Evolutionary conservation across 2,329 filamentous ascomycete genomes (phyloP), one percentile per base, ranked within the genome.

Genomic region (Alternaria arborescens): DNA sequence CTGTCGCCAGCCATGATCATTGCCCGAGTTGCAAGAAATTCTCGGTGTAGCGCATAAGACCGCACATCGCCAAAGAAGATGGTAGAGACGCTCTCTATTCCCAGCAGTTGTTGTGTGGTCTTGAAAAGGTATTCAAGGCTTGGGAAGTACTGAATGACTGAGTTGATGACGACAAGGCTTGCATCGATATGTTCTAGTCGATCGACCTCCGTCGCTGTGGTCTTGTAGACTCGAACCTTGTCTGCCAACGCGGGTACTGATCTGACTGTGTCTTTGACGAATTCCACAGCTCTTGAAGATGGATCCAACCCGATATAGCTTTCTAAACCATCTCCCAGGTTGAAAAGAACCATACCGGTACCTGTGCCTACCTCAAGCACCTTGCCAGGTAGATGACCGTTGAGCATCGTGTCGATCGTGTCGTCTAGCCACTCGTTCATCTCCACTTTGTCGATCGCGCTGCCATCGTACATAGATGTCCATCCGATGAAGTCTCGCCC

Each of bases 311-410:
- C 60, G 3, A 52, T 28, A 24, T 65, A 63, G 12, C 26, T 50
- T 32, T 54, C 2, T 5, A 65, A 22, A 24, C 28, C 34, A 18
- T 47, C 34, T 7, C 36, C 18, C 1, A 65, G 46, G 20, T 65
- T 65, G 52, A 65, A 65, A 4, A 65, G 52, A 8, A 65, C 52
- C 60, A 65, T 65, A 7, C 62, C 61, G 3, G 58, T 44, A 16
- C 61, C 61, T 2, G 54, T 48, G 30, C 61, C 58, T 36, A 64
- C 48, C 28, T 64, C 58, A 2, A 64, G 58, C 1, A 64, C 52
- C 32, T 59, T 32, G 16, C 38, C 38, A 34, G 26, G 46, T 14
- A 34, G 11, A 36, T n/a, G 16, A 36, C 16, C 34, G 14, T 20
- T 20, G 42, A 46, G 38, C 5, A 62, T 55, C 4, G 60, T 36